A percentile compares a stretch with the other conserved stretches of the same genome.
Evolutionary conservation across 2,329 filamentous ascomycete species (phyloP).

Genomic region (Pseudogymnoascus sp.): DNA sequence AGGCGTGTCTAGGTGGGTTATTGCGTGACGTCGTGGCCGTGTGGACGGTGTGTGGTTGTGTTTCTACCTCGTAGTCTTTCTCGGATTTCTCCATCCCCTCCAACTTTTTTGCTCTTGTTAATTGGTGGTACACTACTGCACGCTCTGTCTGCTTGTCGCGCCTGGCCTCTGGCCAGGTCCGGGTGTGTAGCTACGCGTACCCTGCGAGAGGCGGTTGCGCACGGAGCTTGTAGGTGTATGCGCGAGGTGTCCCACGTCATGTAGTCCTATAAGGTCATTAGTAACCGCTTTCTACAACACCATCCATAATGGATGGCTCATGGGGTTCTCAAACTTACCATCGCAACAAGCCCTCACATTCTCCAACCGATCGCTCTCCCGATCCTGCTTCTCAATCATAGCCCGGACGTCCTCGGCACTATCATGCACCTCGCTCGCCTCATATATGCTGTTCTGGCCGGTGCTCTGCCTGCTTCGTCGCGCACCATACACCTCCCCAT

Average conservation of each 20-base stretch:
- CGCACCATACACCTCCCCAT: slow-evolving; percentile 38
- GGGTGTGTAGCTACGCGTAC: neutral
- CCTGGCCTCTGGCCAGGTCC: neutral
- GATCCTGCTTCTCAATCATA: slow-evolving; percentile 71
- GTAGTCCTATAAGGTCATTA: slow-evolving; percentile 34
- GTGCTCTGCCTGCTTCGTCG: slow-evolving; percentile 45
- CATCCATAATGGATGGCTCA: slow-evolving; percentile 14
- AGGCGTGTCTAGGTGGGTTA: neutral
- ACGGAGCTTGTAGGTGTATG: slow-evolving; percentile 19
- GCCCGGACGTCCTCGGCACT: slow-evolving; percentile 76
- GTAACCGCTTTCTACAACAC: too few species aligned
- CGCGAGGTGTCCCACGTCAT: slow-evolving; percentile 41
- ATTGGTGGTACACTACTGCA: neutral
- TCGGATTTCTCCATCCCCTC: neutral
- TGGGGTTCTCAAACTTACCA: slow-evolving; percentile 52
- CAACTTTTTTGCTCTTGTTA: neutral
- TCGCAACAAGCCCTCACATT: slow-evolving; percentile 97
- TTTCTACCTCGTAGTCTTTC: neutral
- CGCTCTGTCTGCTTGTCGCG: neutral
- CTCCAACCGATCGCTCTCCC: slow-evolving; percentile 73
- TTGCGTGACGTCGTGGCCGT: slow-evolving; percentile 4
- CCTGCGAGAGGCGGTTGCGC: slow-evolving; percentile 23
- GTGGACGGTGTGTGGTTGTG: neutral
- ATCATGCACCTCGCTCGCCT: slow-evolving; percentile 55
- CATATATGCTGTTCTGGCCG: slow-evolving; percentile 42